Evolutionary conservation across 108 stramenopile species (phyloP).

Genomic region (Phaeodactylum tricornutum): DNA sequence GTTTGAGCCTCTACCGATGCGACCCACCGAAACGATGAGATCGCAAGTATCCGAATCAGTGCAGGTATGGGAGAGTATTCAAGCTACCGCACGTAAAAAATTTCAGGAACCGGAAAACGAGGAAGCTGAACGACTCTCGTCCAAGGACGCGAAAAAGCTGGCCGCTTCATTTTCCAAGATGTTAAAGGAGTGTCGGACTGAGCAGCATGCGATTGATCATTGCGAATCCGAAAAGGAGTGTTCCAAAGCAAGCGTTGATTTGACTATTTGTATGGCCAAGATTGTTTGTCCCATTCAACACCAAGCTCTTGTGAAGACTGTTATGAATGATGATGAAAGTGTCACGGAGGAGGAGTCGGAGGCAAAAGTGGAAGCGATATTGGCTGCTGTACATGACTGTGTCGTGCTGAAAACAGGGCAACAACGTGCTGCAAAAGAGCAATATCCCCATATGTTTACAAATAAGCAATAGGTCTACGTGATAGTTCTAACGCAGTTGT

Average conservation of each 20-base stretch:
- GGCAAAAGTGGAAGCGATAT: conserved; percentile 47
- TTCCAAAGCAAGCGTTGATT: conserved; percentile 60
- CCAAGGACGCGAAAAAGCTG: conserved; percentile 38
- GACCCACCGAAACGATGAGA: conserved; percentile 44
- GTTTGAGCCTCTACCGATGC: conserved; percentile 54
- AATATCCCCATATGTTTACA: conserved; percentile 40
- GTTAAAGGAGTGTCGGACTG: conserved; percentile 36
- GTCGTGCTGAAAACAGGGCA: conserved; percentile 38
- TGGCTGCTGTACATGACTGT: conserved; percentile 60
- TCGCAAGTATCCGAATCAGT: conserved; percentile 61
- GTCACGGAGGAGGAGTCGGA: conserved; percentile 28
- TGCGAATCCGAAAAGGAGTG: conserved; percentile 67
- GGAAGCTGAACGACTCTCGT: not conserved
- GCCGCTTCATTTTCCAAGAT: conserved; percentile 43
- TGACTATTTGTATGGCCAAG: conserved; percentile 81
- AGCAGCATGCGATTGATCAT: conserved; percentile 28
- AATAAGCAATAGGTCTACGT: conserved; percentile 7
- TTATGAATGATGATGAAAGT: conserved; percentile 30
- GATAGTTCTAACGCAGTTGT: no score
- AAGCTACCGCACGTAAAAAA: conserved; percentile 31
- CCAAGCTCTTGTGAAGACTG: conserved; percentile 27
- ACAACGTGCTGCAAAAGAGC: conserved; percentile 37
- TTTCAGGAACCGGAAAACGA: conserved; percentile 6
- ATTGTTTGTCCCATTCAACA: conserved; percentile 79
- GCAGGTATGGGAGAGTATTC: conserved; percentile 71